Evolutionary conservation across 164 flowering plant genomes (phyloP).

Genomic region (Aristolochia contorta): DNA sequence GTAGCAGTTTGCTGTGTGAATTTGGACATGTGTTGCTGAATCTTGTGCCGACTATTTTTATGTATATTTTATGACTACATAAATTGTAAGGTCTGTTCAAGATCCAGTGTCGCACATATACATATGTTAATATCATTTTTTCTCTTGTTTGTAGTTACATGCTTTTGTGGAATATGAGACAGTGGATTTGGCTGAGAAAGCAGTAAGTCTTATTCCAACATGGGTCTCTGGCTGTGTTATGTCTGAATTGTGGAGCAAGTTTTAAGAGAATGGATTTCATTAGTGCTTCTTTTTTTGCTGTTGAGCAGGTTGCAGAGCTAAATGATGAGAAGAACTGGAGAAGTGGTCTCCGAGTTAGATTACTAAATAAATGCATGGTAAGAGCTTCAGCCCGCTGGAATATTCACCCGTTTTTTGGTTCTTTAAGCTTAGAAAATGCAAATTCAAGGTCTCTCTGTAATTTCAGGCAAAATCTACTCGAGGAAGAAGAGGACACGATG

Average conservation of each 20-base stretch:
- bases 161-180: constrained; percentile 95
- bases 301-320: constrained; percentile 60
- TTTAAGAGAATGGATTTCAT: not conserved
- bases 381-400: too few species aligned
- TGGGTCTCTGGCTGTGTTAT: too few species aligned
- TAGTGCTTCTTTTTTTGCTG: not conserved
- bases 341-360: constrained; percentile 73
- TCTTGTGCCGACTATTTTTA: not conserved
- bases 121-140: not conserved
- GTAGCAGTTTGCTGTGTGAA: not conserved
- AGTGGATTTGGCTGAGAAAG: constrained; percentile 87
- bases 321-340: constrained; percentile 87
- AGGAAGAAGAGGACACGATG: constrained; percentile 48
- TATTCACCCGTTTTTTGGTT: not conserved
- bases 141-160: constrained; percentile 52
- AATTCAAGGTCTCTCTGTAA: not conserved
- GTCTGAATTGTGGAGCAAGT: not conserved
- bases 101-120: too few species aligned
- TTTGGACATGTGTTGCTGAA: not conserved
- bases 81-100: too few species aligned
- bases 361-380: constrained; percentile 59
- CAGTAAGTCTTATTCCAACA: constrained; percentile 42
- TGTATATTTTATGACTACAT: too few species aligned
- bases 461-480: constrained; percentile 45
- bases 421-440: not conserved